These are phyloP conservation scores for Trypanosoma scelopori DNA, from an alignment of 208 protist species.

Conservation along the genomic window DNA sequence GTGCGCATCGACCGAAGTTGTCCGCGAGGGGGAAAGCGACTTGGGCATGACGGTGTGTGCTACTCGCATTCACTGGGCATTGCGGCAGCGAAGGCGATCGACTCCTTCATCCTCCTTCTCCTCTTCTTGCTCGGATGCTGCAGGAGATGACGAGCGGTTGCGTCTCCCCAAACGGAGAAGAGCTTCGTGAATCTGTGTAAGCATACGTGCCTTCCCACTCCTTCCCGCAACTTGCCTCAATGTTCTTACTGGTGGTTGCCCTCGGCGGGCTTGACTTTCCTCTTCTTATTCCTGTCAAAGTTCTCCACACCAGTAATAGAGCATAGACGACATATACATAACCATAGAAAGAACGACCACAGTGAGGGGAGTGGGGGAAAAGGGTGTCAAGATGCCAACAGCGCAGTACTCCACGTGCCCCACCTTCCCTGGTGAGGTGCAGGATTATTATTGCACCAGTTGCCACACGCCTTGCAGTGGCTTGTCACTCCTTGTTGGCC, in stretches of 20 bases:
- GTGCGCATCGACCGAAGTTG: slow-evolving; percentile 42
- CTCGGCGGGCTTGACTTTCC: background rate
- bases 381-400: slow-evolving; percentile 3
- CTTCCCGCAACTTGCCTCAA: background rate
- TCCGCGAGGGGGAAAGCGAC: slow-evolving; percentile 56
- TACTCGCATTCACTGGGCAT: slow-evolving; percentile 65
- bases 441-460: slow-evolving; percentile 60
- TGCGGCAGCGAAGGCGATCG: background rate
- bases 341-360: background rate
- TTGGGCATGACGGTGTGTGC: slow-evolving; percentile 65
- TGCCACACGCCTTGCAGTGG: slow-evolving; percentile 59
- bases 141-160: background rate
- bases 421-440: slow-evolving; percentile 32
- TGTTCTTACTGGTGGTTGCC: background rate
- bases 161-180: slow-evolving; percentile 1
- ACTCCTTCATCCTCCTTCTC: background rate
- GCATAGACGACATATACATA: slow-evolving; percentile 10
- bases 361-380: background rate
- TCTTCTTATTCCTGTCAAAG: background rate
- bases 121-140: background rate
- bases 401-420: slow-evolving; percentile 21
- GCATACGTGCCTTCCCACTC: background rate
- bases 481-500: slow-evolving; percentile 58
- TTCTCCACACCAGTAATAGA: background rate
- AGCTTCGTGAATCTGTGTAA: background rate